These are phyloP conservation scores for Acacia acuminata DNA, from an alignment of 306 rosid species.

Conservation along the genomic window DNA sequence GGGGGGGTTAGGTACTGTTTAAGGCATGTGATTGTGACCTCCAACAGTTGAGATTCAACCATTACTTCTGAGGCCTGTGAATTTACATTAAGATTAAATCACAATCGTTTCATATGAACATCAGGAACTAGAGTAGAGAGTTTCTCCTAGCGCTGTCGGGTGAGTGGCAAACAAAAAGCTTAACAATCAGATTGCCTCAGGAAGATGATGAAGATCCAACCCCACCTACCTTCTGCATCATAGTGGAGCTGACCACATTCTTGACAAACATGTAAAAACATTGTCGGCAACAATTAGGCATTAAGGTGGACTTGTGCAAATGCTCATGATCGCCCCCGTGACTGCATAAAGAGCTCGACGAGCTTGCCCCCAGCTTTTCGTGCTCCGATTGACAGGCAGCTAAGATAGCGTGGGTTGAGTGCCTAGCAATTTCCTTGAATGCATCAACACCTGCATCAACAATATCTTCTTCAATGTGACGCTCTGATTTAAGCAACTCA, in stretches of 20 bases:
- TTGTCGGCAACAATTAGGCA: conserved; percentile 60
- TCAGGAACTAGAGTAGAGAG: background rate
- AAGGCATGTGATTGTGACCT: background rate
- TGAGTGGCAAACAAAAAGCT: background rate
- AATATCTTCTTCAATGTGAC: conserved; percentile 21
- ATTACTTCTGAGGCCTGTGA: background rate
- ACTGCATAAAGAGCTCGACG: conserved; percentile 46
- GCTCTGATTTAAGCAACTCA: conserved; percentile 8
- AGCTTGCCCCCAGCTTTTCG: conserved; percentile 18
- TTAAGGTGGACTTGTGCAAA: conserved; percentile 43
- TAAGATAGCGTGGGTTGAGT: conserved; percentile 68
- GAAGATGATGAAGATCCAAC: conserved; percentile 23
- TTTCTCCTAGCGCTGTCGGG: background rate
- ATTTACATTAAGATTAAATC: background rate
- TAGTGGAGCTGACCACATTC: conserved; percentile 48
- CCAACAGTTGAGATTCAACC: background rate
- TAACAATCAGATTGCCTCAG: background rate
- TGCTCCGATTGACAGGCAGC: conserved; percentile 64
- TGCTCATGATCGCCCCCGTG: conserved; percentile 39
- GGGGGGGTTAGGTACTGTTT: background rate
- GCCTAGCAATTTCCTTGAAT: conserved; percentile 68
- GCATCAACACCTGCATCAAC: conserved; percentile 47
- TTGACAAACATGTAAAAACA: conserved; percentile 61
- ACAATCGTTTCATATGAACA: background rate
- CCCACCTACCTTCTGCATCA: conserved; percentile 42